phyloP scores from a whole-genome alignment of 164 flowering plant species.

The Vitis riparia region DNA sequence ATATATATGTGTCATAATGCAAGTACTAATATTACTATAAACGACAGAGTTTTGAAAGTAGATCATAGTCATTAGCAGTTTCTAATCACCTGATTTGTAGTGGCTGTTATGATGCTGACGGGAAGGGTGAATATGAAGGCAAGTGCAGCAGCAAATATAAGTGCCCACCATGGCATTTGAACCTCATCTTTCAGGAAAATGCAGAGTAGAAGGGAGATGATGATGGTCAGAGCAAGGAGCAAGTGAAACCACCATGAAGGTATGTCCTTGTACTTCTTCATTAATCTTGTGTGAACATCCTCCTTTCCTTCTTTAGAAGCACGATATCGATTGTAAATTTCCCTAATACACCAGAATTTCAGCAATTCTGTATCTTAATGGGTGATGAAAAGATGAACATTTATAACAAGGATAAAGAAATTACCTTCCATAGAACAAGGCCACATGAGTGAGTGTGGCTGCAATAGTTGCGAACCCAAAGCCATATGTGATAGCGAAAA shows the following conservation, averaged over 20 bases:
- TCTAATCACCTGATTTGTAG: constrained; percentile 17
- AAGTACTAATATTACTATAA: too few relatives aligned
- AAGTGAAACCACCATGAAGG: constrained; percentile 71
- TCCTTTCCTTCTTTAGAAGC: constrained; percentile 33
- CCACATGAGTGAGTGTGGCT: constrained; percentile 59
- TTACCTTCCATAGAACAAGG: constrained; percentile 61
- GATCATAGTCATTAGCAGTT: not conserved
- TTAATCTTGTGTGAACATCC: constrained; percentile 67
- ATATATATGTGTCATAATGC: too few relatives aligned
- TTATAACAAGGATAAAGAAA: too few relatives aligned
- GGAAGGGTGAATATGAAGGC: constrained; percentile 15
- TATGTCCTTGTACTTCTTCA: constrained; percentile 65
- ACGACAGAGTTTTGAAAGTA: too few relatives aligned
- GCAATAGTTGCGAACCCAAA: constrained; percentile 60
- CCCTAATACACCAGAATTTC: constrained; percentile 29
- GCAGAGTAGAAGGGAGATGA: constrained; percentile 9
- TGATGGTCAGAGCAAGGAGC: constrained; percentile 20
- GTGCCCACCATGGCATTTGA: constrained; percentile 20
- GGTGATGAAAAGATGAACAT: not conserved
- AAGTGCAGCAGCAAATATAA: constrained; percentile 10
- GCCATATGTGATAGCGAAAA: constrained; percentile 58
- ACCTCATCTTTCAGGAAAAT: constrained; percentile 16
- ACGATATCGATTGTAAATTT: constrained; percentile 34
- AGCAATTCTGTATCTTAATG: not conserved
- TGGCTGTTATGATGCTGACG: constrained; percentile 17